Base-by-base conservation (phyloP, 2,329 filamentous ascomycete species). In the Talaromyces albobiverticillius region DNA sequence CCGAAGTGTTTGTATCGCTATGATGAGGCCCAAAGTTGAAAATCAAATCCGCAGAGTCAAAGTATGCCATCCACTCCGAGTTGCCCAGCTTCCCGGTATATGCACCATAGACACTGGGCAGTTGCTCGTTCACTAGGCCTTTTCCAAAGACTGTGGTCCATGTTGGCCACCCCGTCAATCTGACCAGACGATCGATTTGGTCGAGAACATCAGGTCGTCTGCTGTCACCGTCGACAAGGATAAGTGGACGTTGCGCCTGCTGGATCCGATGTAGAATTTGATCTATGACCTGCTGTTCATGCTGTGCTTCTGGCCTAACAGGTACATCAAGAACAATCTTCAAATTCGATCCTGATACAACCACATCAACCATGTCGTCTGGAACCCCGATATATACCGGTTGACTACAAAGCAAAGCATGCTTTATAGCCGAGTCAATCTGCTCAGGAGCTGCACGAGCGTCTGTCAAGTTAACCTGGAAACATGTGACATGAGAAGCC, bases 141-240 rank as follows among this genome's bases (percentile, higher is more conserved):
- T 81, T 82, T 9, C 76, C 78, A 23, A 78, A 79, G 0, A 70
- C 67, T 0, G 77, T 76, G 2, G 72, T 75, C 63, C 72, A 78
- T 0, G 76, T 79, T 0, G 79, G 79, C 66, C 76, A 78, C 0
- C 65, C 64, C 0, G 78, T 80, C 2, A 63, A 36, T 31, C 72
- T 63, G 8, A 77, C 71, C 14, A 83, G 62, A 8, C 70, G 59
- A 53, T 80, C 69, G 1, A 79, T 65, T 4, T 75, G 66, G 0
- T 73, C 63, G 0, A 72, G 59, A 29, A 79, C 72, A n/a, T 69
- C 69, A 25, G 77, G 65, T 0, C 71, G 62, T 40, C 73, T 64
- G n/a, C 71, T 73, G 54, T 79, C 74, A 2, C 79, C 79, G 57
- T 83, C 81, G 0, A 81, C 75, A 2, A 82, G 58, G 47, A 84